Evolutionary conservation across 1,139 yeast genomes (phyloP).

Genomic region (Blastobotrys proliferans): DNA sequence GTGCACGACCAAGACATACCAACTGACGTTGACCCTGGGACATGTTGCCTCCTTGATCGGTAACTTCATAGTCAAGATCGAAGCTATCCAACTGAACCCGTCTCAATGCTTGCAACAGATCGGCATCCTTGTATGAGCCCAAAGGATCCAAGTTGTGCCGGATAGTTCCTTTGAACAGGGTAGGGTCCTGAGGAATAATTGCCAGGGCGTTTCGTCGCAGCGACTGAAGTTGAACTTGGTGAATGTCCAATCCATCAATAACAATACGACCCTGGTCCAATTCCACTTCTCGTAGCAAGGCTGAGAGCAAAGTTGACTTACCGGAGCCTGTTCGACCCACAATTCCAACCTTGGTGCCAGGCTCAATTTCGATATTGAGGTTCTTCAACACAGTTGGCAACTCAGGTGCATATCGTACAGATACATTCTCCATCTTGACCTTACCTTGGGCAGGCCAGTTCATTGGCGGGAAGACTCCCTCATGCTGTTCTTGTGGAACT

Average conservation of each 20-base stretch:
- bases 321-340: constrained; percentile 88
- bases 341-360: constrained; percentile 69
- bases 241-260: constrained; percentile 56
- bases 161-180: constrained; percentile 58
- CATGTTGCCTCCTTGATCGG: constrained; percentile 58
- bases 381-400: constrained; percentile 51
- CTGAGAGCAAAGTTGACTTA: constrained; percentile 63
- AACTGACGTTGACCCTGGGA: constrained; percentile 76
- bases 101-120: constrained; percentile 39
- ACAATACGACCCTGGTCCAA: constrained; percentile 50
- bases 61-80: constrained; percentile 34
- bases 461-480: constrained; percentile 35
- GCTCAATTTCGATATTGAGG: constrained; percentile 46
- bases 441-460: constrained; percentile 40
- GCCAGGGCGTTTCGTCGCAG: constrained; percentile 55
- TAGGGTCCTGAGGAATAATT: constrained; percentile 74
- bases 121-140: constrained; percentile 42
- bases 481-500: constrained; percentile 49
- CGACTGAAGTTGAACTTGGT: constrained; percentile 50
- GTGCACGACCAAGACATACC: constrained; percentile 67
- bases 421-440: constrained; percentile 51
- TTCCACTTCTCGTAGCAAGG: constrained; percentile 68
- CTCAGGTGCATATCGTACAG: constrained; percentile 58
- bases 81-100: constrained; percentile 6
- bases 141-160: constrained; percentile 66